phyloP scores from a whole-genome alignment of 1,139 yeast species.

The Keqinozyma sinolaborantium region DNA sequence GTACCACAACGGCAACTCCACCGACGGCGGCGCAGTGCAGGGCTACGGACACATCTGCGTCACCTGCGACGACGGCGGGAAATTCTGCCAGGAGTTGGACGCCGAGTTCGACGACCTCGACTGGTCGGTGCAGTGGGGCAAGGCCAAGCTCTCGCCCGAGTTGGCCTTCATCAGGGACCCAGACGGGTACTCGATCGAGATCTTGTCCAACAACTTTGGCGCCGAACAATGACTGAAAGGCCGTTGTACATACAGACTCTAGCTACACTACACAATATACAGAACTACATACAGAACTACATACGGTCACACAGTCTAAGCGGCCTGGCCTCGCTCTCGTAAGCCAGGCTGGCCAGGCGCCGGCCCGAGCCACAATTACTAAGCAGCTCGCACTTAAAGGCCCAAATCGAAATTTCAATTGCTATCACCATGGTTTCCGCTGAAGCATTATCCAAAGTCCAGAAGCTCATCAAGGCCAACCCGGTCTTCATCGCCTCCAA shows the following conservation, averaged over 20 bases:
- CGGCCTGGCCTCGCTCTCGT: too few species aligned
- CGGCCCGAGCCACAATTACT: too few species aligned
- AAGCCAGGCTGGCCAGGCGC: too few species aligned
- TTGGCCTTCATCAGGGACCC: slow-evolving; percentile 83
- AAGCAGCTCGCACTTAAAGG: too few species aligned
- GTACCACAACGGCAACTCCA: slow-evolving; percentile 79
- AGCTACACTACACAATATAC: too few species aligned
- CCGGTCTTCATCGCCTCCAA: slow-evolving; percentile 85
- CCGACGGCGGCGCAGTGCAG: slow-evolving; percentile 54
- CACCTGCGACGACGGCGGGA: slow-evolving; percentile 61
- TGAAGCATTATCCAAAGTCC: slow-evolving; percentile 54
- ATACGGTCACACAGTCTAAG: too few species aligned
- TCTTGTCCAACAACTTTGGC: slow-evolving; percentile 28
- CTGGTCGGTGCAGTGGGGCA: slow-evolving; percentile 53
- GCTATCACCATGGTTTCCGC: slow-evolving; percentile 37
- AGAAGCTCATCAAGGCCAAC: slow-evolving; percentile 60
- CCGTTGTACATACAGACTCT: too few species aligned
- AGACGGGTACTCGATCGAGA: slow-evolving; percentile 86
- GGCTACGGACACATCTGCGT: slow-evolving; percentile 90
- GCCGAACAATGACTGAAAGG: too few species aligned
- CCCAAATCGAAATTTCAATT: too few species aligned
- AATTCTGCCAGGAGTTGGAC: slow-evolving; percentile 52
- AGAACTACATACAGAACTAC: too few species aligned
- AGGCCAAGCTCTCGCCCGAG: slow-evolving; percentile 30
- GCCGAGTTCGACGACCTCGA: slow-evolving; percentile 26